Evolutionary conservation across 805 yeast species (phyloP), one percentile per base, ranked within the genome.

Genomic region (Kazachstania africana): DNA sequence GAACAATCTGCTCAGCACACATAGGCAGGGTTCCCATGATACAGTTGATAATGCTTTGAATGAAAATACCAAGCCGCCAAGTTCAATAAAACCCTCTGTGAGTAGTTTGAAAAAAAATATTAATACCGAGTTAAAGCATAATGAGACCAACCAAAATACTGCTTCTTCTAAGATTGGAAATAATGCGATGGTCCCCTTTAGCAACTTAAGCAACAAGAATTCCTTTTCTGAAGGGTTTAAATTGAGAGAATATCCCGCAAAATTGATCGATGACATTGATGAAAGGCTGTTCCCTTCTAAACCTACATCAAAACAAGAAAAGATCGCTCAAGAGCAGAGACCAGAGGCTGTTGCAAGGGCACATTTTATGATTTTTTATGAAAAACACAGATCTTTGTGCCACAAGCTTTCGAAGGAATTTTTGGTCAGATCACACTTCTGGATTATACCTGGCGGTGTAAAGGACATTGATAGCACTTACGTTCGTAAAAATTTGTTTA

Each of bases 391-490:
- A 36, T 38, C 42, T 8, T 45, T 71, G 5, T 68, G 73, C 39
- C 49, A 68, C 6, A 51, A 55, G 27, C 44, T 72, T 19, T 65
- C 70, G 0, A 58, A 61, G 34, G 64, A 65, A 17, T 73, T 72
- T 37, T 46, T 72, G 23, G 63, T 60, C 12, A 65, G 64, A 26
- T 70, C 78, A 3, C 75, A 70, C 42, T 69, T 66, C 44, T 73
- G 77, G 75, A 70, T 73, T 27, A 66, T 71, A 4, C 78, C 78
- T 2, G 77, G 76, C 8, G 77, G 76, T 4, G 60, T 70, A n/a
- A 66, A 61, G 23, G 62, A 60, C 20, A 61, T 72, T 9, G 58
- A 64, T 25, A 47, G 62, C 24, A 53, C 53, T 8, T 72, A 67
- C 44, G 76, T 68, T 4, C 41, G 53, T 12, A 57, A 60, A 20